phyloP scores from a whole-genome alignment of 352 stramenopile genomes.

The Phytophthora agathidicida region DNA sequence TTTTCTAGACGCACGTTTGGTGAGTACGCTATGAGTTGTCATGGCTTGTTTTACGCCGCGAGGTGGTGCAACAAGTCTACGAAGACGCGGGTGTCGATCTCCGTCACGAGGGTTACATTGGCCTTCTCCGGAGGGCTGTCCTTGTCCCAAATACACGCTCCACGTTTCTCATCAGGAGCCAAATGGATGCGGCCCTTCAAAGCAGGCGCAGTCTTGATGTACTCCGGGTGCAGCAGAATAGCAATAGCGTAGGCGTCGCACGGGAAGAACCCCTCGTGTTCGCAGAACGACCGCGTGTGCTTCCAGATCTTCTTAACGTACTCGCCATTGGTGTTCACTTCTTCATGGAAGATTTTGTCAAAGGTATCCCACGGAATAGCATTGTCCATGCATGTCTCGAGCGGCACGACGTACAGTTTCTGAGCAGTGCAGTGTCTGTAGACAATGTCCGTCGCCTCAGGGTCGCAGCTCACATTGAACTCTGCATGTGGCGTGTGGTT shows the following conservation, averaged over 20 bases:
- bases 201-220: constrained; percentile 48
- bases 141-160: constrained; percentile 55
- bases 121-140: constrained; percentile 37
- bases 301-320: constrained; percentile 74
- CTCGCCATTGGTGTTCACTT: constrained; percentile 35
- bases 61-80: constrained; percentile 62
- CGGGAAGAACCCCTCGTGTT: constrained; percentile 56
- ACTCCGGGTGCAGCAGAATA: constrained; percentile 60
- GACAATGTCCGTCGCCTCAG: constrained; percentile 78
- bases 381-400: constrained; percentile 72
- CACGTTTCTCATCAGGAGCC: constrained; percentile 56
- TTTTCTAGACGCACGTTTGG: constrained; percentile 18
- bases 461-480: constrained; percentile 86
- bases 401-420: constrained; percentile 71
- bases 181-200: constrained; percentile 67
- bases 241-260: constrained; percentile 81
- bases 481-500: constrained; percentile 75
- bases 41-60: constrained; percentile 16
- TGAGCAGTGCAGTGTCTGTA: constrained; percentile 65
- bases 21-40: background rate
- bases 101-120: constrained; percentile 73
- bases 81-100: constrained; percentile 68
- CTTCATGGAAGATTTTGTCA: constrained; percentile 66
- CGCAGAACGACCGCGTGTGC: constrained; percentile 54
- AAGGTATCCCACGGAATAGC: constrained; percentile 66